phyloP scores from a whole-genome alignment of 345 rosid genomes.

The Fremontodendron californicum region DNA sequence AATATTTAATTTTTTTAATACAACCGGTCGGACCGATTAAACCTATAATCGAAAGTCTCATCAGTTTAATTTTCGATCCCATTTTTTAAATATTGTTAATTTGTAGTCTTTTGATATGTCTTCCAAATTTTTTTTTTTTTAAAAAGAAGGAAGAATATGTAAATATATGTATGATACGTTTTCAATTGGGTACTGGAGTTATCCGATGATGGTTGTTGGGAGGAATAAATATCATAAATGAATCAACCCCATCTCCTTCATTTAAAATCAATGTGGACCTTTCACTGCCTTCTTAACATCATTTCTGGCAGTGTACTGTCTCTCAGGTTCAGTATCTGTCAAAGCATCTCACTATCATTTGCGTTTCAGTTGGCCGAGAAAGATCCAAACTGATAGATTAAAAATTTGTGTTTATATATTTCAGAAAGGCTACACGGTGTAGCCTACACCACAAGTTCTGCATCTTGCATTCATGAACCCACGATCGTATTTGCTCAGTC shows the following conservation, averaged over 20 bases:
- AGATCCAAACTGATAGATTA: background rate
- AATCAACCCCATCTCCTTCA: slow-evolving; percentile 3
- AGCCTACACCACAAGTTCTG: background rate
- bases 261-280: background rate
- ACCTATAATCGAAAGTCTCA: no score
- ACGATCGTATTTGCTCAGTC: background rate
- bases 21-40: no score
- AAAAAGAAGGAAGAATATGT: no score
- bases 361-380: background rate
- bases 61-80: no score
- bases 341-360: background rate
- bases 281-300: background rate
- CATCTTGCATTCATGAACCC: background rate
- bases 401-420: background rate
- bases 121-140: no score
- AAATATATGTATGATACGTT: no score
- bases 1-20: no score
- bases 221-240: slow-evolving; percentile 16
- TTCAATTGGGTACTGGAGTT: background rate
- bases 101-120: background rate
- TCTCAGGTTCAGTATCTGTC: background rate
- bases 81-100: background rate
- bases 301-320: background rate
- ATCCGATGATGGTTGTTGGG: slow-evolving; percentile 26
- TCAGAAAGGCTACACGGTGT: background rate